These are phyloP conservation scores for Cryptococcus sp. DNA, from an alignment of 1,284 basidiomycete genomes.

Conservation along the genomic window DNA sequence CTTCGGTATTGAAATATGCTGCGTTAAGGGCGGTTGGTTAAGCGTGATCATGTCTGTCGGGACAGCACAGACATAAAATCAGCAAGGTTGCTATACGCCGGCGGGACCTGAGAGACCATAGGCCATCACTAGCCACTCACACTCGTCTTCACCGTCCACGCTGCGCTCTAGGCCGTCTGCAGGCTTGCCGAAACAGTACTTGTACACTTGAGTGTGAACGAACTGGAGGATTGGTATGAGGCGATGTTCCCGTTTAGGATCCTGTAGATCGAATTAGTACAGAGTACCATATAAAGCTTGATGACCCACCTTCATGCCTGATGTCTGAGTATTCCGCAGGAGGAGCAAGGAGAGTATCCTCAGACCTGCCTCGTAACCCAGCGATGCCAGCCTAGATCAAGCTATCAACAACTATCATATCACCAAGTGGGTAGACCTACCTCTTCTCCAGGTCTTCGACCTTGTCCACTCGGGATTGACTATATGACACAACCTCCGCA, in stretches of 20 bases:
- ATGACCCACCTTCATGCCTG: slow-evolving; percentile 61
- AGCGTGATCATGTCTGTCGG: slow-evolving; percentile 92
- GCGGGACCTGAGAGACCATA: background rate
- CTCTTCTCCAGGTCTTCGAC: slow-evolving; percentile 90
- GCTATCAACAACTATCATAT: background rate
- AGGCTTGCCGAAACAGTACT: slow-evolving; percentile 85
- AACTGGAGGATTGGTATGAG: slow-evolving; percentile 86
- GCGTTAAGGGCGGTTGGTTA: slow-evolving; percentile 89
- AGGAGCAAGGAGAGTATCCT: slow-evolving; percentile 63
- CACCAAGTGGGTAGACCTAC: slow-evolving; percentile 48
- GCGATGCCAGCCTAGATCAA: slow-evolving; percentile 70
- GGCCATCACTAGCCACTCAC: slow-evolving; percentile 58
- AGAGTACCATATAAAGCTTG: slow-evolving; percentile 19
- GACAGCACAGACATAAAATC: background rate
- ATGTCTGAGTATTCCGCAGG: slow-evolving; percentile 48
- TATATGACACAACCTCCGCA: slow-evolving; percentile 89
- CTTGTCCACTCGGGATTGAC: slow-evolving; percentile 88
- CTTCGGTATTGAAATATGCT: slow-evolving; percentile 87
- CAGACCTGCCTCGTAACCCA: slow-evolving; percentile 85
- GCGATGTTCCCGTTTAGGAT: slow-evolving; percentile 82
- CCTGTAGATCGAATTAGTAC: slow-evolving; percentile 50
- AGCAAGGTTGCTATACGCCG: background rate
- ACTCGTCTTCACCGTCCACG: slow-evolving; percentile 94
- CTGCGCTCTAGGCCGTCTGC: slow-evolving; percentile 95
- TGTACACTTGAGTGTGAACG: slow-evolving; percentile 91